Evolutionary conservation across 768 basidiomycete species (phyloP), one percentile per base, ranked within the genome.

Genomic region (Trametopsis cervina): DNA sequence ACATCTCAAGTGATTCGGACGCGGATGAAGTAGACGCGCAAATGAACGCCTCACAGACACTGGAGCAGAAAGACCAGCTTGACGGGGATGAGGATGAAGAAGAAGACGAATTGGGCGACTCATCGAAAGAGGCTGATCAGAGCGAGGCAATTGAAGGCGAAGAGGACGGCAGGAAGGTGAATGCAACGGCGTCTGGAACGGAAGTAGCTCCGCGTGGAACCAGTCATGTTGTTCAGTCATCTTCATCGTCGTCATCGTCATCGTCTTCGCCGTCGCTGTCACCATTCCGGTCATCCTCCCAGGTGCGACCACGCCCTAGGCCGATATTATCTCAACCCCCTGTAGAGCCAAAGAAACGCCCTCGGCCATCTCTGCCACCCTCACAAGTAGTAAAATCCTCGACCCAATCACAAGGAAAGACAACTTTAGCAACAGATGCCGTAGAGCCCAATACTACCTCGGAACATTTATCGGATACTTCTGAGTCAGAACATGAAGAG

Each of bases 1-100:
- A 17, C 22, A 46, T 49, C 18, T 27, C 27, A n/a, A 46, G 45
- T 24, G 48, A 49, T 33, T 41, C 40, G 12, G 40, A 41, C 15
- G 27, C 40, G 21, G 48, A 49, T 6, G 40, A 42, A 22, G 49
- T 44, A 17, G 43, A 50, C 20, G 43, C 35, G n/a, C 42, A 44
- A 23, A 44, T 35, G 49, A 35, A 50, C 23, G 49, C 36, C 35
- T 22, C 33, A 6, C 17, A 44, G 20, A 37, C 36, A 17, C 20
- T 17, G 2, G 4, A 37, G 36, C 11, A 49, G 21, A 41, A 36
- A 4, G 41, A 37, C 33, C 6, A 26, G 15, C n/a, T 18, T 10
- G 44, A 43, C 12, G 42, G 9, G 42, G 18, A 45, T 5, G 44
- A 33, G 23, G 7, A 13, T 15, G 42, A 20, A 20, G 12, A 17